Evolutionary conservation across 202 grass and related monocot species (phyloP), one percentile per base, ranked within the genome.

Genomic region (Carex sylvatica): DNA sequence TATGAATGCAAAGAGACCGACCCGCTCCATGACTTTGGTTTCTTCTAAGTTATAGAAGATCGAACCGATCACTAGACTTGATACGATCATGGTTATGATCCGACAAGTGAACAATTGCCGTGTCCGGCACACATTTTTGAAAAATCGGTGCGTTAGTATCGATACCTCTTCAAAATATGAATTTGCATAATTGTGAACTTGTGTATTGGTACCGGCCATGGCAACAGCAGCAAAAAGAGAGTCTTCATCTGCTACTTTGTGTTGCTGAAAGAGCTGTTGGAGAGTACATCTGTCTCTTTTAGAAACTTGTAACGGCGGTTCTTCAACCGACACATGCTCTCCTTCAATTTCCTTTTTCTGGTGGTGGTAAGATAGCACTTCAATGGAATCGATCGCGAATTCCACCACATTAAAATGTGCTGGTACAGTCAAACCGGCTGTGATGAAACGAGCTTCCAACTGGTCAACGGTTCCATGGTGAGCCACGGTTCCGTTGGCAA

Each of bases 1-100:
- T 4, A 98, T 83, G 86, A 98, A 98, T 8, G 92, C 95, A 46
- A 98, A 98, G 47, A 98, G 90, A 22, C 95, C 92, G 0, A 98
- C 88, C 31, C 95, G 82, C 84, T 94, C 92, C 31, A 78, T 49
- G 44, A 86, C 65, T 81, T 98, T 91, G 42, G 92, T 93, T 13
- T 93, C 90, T 46, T 56, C 83, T 33, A 98, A 87, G 69, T 90
- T 81, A 86, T 87, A 98, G 87, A 98, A 98, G 58, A 98, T 93
- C 44, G 95, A 98, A 16, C 95, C 90, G 26, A 98, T 84, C 23
- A 90, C 88, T 13, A 98, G 86, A 2, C 95, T 91, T 6, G 92
- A 87, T 52, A 91, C 42, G 20, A 95, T 61, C 95, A 98, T 98
- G 84, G 88, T 87, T n/a, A 91, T 85, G 9, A 88, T 93, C 31